Percentiles rank a stretch among this genome's conserved stretches.
phyloP scores from a whole-genome alignment of 2,329 filamentous ascomycete genomes.

The Ilyonectria sp. region DNA sequence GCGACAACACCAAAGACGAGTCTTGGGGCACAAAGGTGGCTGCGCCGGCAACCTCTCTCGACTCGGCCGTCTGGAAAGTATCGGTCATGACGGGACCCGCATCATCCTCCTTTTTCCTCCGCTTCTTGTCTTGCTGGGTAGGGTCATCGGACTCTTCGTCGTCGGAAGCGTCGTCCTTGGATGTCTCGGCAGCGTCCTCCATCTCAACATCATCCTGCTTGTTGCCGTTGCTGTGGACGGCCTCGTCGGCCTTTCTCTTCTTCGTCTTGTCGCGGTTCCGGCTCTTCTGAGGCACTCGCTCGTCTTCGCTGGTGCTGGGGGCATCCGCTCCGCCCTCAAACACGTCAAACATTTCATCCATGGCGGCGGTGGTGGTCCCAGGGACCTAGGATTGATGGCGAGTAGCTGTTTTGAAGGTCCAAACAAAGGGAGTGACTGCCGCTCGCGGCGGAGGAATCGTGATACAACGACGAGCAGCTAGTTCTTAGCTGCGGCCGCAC shows the following conservation, averaged over 20 bases:
- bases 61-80: constrained; percentile 94
- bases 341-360: constrained; percentile 88
- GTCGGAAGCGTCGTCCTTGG: constrained; percentile 54
- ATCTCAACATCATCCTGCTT: constrained; percentile 47
- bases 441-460: neutral
- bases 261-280: constrained; percentile 77
- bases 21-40: constrained; percentile 78
- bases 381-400: constrained; percentile 28
- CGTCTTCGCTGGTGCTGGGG: constrained; percentile 60
- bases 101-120: constrained; percentile 75
- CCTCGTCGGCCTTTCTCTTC: constrained; percentile 89
- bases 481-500: constrained; percentile 3
- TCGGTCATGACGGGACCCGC: constrained; percentile 88
- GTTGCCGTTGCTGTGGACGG: constrained; percentile 65
- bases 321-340: constrained; percentile 75
- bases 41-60: constrained; percentile 87
- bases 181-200: constrained; percentile 60
- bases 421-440: neutral
- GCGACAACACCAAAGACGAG: constrained; percentile 85
- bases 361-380: constrained; percentile 52
- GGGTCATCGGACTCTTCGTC: constrained; percentile 60
- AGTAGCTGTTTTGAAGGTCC: constrained; percentile 9
- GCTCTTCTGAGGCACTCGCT: constrained; percentile 62
- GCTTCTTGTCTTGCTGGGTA: constrained; percentile 73
- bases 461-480: neutral